phyloP scores from a whole-genome alignment of 129 eudicot genomes.

The Tanacetum coccineum region DNA sequence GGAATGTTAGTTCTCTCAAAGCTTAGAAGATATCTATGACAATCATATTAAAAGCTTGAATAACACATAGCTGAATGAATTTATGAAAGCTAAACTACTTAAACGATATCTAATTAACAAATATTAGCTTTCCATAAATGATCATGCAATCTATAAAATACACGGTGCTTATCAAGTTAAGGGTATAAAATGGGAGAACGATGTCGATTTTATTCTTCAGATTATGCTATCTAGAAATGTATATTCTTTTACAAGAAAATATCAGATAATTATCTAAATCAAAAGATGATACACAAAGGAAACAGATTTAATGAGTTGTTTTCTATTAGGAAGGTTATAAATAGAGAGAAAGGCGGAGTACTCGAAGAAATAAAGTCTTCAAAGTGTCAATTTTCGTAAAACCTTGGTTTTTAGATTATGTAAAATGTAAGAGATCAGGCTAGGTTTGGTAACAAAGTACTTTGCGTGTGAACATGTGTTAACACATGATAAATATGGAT shows the following conservation, averaged over 20 bases:
- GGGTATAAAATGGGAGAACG: too few species aligned
- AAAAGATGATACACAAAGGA: too few species aligned
- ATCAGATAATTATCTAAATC: too few species aligned
- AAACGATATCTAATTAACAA: background rate
- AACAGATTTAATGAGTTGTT: background rate
- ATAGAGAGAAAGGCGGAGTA: conserved; percentile 1
- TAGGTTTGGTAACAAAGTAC: background rate
- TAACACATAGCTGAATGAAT: background rate
- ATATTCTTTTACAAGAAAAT: background rate
- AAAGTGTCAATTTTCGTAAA: background rate
- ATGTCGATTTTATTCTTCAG: background rate
- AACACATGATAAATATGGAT: background rate
- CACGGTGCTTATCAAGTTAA: too few species aligned
- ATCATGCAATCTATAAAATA: background rate
- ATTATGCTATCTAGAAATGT: background rate
- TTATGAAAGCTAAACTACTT: background rate
- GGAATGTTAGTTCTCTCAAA: background rate
- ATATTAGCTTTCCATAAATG: too few species aligned
- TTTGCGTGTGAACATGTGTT: background rate
- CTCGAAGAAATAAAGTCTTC: background rate
- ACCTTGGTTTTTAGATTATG: background rate
- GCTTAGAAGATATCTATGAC: too few species aligned
- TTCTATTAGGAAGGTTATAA: background rate
- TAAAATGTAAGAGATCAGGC: background rate
- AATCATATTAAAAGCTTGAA: background rate